Conservation (phyloP, 352 stramenopile genomes). For the Phytophthora tubulina region DNA sequence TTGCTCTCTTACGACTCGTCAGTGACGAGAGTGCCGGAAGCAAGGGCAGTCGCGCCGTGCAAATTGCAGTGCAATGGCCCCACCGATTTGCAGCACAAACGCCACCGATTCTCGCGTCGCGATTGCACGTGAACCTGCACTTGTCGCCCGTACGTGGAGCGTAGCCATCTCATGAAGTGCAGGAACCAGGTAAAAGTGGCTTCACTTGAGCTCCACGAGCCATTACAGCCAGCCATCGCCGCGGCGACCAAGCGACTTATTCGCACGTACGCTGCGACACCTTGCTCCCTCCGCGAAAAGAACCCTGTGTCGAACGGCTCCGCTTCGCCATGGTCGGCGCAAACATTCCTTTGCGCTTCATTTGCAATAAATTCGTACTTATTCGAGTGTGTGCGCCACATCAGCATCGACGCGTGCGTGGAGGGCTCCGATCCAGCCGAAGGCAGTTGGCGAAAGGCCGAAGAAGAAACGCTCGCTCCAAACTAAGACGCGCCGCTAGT, state of each 20-base stretch:
- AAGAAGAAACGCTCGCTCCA: slow-evolving; percentile 20
- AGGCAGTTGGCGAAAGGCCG: slow-evolving; percentile 32
- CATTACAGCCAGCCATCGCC: slow-evolving; percentile 21
- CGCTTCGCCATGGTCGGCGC: background rate
- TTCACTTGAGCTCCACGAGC: slow-evolving; percentile 9
- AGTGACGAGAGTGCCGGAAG: no score
- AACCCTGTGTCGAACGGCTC: slow-evolving; percentile 2
- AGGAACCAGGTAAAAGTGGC: slow-evolving; percentile 21
- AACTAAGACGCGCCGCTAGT: slow-evolving; percentile 18
- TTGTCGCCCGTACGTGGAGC: slow-evolving; percentile 2
- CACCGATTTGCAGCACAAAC: slow-evolving; percentile 3
- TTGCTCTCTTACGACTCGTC: no score
- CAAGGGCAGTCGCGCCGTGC: no score
- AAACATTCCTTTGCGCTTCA: slow-evolving; percentile 34
- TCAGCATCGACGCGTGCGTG: slow-evolving; percentile 13
- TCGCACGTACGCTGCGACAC: slow-evolving; percentile 36
- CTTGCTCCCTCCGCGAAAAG: background rate
- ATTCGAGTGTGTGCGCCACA: slow-evolving; percentile 18
- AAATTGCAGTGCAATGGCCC: no score
- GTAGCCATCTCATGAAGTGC: slow-evolving; percentile 7
- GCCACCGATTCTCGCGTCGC: background rate
- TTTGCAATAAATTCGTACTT: slow-evolving; percentile 19
- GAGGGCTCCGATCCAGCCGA: slow-evolving; percentile 41
- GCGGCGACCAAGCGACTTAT: slow-evolving; percentile 20
- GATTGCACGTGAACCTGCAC: slow-evolving; percentile 11